A percentile compares a stretch with the other conserved stretches of the same genome.
These are phyloP conservation scores for Albugo laibachii DNA, from an alignment of 352 stramenopile species.

Conservation along the genomic window DNA sequence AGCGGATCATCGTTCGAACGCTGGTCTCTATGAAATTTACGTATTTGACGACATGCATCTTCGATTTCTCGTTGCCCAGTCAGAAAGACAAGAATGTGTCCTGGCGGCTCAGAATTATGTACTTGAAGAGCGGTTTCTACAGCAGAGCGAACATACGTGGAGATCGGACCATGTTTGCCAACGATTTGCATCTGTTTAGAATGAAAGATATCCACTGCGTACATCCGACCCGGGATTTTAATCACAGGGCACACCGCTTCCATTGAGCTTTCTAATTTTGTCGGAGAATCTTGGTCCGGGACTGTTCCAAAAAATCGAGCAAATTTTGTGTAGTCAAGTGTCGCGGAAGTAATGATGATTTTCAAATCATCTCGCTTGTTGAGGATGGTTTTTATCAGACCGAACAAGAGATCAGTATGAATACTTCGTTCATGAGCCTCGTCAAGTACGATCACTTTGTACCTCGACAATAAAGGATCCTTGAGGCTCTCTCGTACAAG, in stretches of 20 bases:
- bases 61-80: conserved; percentile 89
- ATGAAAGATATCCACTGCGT: conserved; percentile 88
- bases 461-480: conserved; percentile 55
- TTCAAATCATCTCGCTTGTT: conserved; percentile 31
- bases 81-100: conserved; percentile 90
- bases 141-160: conserved; percentile 34
- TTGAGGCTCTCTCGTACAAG: conserved; percentile 58
- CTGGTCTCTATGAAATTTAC: conserved; percentile 18
- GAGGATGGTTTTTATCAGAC: conserved; percentile 48
- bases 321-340: conserved; percentile 77
- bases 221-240: conserved; percentile 79
- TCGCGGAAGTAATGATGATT: conserved; percentile 88
- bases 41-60: conserved; percentile 73
- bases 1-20: conserved; percentile 22
- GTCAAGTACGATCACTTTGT: conserved; percentile 85
- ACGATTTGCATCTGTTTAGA: conserved; percentile 70
- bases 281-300: neutral
- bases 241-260: conserved; percentile 49
- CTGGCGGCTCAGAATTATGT: conserved; percentile 41
- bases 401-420: conserved; percentile 97
- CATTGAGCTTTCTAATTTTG: conserved; percentile 5
- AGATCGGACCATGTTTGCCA: conserved; percentile 34
- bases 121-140: conserved; percentile 66
- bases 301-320: conserved; percentile 53
- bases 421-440: conserved; percentile 97